Evolutionary conservation across 2,329 filamentous ascomycete species (phyloP).

Genomic region (Colletotrichum acutatum): DNA sequence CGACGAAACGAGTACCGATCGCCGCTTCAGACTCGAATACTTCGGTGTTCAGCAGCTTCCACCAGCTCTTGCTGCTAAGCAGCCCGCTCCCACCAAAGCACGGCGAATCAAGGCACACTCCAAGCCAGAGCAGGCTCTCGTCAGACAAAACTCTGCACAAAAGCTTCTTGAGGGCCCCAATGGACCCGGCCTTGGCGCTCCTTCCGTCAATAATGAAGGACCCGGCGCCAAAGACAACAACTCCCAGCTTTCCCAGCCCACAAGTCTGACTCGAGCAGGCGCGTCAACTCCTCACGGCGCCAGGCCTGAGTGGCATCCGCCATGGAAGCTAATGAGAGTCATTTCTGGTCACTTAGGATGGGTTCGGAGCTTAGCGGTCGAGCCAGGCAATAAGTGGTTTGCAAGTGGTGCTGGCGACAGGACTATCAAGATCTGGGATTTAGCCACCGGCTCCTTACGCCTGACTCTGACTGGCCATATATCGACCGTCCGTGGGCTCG

Average conservation of each 20-base stretch:
- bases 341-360: slow-evolving; percentile 97
- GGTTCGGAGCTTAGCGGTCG: slow-evolving; percentile 89
- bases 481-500: slow-evolving; percentile 90
- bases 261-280: slow-evolving; percentile 45
- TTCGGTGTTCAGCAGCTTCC: slow-evolving; percentile 81
- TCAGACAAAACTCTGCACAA: slow-evolving; percentile 40
- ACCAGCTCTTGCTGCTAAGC: slow-evolving; percentile 80
- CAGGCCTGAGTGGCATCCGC: slow-evolving; percentile 95
- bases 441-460: slow-evolving; percentile 85
- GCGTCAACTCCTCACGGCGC: slow-evolving; percentile 50
- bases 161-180: slow-evolving; percentile 51
- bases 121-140: slow-evolving; percentile 62
- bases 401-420: slow-evolving; percentile 94
- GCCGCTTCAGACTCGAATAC: slow-evolving; percentile 79
- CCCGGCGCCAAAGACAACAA: background rate
- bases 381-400: slow-evolving; percentile 98
- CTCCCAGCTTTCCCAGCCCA: slow-evolving; percentile 36
- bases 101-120: slow-evolving; percentile 42
- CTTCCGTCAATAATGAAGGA: background rate
- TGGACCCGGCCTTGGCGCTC: background rate
- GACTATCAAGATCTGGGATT: slow-evolving; percentile 98
- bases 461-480: slow-evolving; percentile 95
- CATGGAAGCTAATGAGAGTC: slow-evolving; percentile 98
- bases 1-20: slow-evolving; percentile 38
- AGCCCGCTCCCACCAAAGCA: slow-evolving; percentile 61